Evolutionary conservation across 441 rosid species (phyloP).

Genomic region (Populus tomentosa): DNA sequence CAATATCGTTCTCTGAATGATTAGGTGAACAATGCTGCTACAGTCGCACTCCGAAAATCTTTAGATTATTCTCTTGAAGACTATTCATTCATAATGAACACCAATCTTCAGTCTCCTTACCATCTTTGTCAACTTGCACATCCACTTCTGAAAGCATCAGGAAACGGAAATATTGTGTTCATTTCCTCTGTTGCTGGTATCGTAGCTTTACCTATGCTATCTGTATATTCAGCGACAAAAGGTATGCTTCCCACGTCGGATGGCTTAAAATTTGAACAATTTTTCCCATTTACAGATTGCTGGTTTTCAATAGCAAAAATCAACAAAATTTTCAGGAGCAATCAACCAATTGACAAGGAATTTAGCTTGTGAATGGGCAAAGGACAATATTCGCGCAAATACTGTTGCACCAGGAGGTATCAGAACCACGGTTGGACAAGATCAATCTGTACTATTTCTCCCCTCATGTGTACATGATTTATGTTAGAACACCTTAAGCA

Average conservation of each 20-base stretch:
- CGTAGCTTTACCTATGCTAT: slow-evolving; percentile 29
- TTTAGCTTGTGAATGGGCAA: slow-evolving; percentile 94
- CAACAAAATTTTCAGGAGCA: slow-evolving; percentile 42
- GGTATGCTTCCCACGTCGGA: slow-evolving; percentile 30
- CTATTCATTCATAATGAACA: slow-evolving; percentile 39
- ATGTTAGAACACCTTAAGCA: neutral
- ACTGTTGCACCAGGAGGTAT: slow-evolving; percentile 71
- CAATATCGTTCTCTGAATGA: neutral
- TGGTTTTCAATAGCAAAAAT: neutral
- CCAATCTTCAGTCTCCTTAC: slow-evolving; percentile 63
- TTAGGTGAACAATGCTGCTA: slow-evolving; percentile 76
- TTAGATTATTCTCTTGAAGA: slow-evolving; percentile 54
- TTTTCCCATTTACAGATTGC: neutral
- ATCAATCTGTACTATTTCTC: slow-evolving; percentile 27
- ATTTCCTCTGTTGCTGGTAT: slow-evolving; percentile 72
- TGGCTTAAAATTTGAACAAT: neutral
- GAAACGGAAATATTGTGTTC: slow-evolving; percentile 60
- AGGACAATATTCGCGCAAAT: slow-evolving; percentile 75
- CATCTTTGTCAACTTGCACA: slow-evolving; percentile 71
- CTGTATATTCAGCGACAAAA: slow-evolving; percentile 68
- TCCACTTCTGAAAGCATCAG: slow-evolving; percentile 76
- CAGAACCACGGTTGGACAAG: slow-evolving; percentile 52
- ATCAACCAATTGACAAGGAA: slow-evolving; percentile 71
- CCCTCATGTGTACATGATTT: neutral
- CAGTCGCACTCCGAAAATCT: slow-evolving; percentile 38